Conservation (phyloP, 192 early-diverging fungal species). For the Coemansia sp. region DNA sequence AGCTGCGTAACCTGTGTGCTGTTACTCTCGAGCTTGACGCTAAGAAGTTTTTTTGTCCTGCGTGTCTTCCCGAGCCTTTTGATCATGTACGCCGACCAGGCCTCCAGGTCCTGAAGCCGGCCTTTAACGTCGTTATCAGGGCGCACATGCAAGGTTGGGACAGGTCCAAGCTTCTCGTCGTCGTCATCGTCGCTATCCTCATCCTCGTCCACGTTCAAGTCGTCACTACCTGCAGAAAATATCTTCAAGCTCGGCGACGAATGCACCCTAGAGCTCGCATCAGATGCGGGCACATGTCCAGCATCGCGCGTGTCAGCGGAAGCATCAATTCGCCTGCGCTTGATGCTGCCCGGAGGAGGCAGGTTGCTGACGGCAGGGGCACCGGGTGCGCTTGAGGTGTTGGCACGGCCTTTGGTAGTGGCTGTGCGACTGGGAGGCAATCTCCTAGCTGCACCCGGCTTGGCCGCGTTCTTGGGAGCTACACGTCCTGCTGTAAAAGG, state of each 20-base stretch:
- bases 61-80: slow-evolving; percentile 49
- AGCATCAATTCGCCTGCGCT: slow-evolving; percentile 20
- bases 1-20: slow-evolving; percentile 40
- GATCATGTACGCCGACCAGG: slow-evolving; percentile 42
- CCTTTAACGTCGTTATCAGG: slow-evolving; percentile 53
- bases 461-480: slow-evolving; percentile 3
- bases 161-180: slow-evolving; percentile 24
- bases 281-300: no score
- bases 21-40: slow-evolving; percentile 53
- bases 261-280: no score
- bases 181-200: slow-evolving; percentile 18
- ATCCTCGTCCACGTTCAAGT: slow-evolving; percentile 5
- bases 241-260: background rate
- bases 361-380: background rate
- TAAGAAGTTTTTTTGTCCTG: slow-evolving; percentile 51
- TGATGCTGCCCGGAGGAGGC: slow-evolving; percentile 19
- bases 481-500: slow-evolving; percentile 2
- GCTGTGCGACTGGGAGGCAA: slow-evolving; percentile 27
- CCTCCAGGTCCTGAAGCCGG: slow-evolving; percentile 75
- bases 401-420: slow-evolving; percentile 23
- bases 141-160: slow-evolving; percentile 20
- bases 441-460: slow-evolving; percentile 17
- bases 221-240: background rate
- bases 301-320: background rate
- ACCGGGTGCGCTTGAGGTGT: background rate